Conservation (phyloP, 179 eudicot genomes). For the Sideroxylon spinosum region DNA sequence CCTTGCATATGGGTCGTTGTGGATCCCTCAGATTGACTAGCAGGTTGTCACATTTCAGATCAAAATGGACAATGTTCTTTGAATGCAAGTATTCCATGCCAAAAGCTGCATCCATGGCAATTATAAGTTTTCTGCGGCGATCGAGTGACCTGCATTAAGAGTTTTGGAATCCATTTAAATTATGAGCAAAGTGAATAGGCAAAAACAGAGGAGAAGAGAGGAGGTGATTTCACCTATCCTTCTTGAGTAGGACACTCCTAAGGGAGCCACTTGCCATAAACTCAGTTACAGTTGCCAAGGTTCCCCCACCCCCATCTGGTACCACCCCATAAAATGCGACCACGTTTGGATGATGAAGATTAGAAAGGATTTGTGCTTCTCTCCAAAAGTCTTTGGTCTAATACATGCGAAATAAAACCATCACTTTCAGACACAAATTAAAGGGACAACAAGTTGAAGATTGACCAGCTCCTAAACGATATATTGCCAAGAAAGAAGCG, state of each 20-base stretch:
- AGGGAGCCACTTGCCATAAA: conserved; percentile 91
- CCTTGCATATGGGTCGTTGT: conserved; percentile 52
- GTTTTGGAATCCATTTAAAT: conserved; percentile 7
- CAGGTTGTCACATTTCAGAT: conserved; percentile 51
- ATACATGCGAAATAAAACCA: conserved; percentile 4
- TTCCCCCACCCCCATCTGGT: conserved; percentile 87
- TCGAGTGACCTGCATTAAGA: conserved; percentile 34
- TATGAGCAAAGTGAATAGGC: neutral
- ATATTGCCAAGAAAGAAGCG: neutral
- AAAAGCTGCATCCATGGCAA: conserved; percentile 61
- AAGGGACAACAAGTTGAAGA: too few species aligned
- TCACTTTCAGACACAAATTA: too few species aligned
- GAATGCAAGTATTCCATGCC: conserved; percentile 57
- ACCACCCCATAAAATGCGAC: conserved; percentile 95
- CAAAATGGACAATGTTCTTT: conserved; percentile 49
- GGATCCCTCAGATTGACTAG: conserved; percentile 45
- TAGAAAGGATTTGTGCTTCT: conserved; percentile 83
- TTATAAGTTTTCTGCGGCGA: conserved; percentile 35
- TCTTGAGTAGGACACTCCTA: conserved; percentile 63
- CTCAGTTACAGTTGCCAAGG: conserved; percentile 89
- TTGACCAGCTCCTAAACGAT: too few species aligned
- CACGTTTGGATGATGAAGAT: conserved; percentile 91
- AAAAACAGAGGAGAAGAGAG: neutral
- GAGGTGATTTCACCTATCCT: conserved; percentile 47
- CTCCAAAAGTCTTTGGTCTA: conserved; percentile 89